Base-by-base conservation (phyloP, 305 asterid species). In the Fraxinus velutina region DNA sequence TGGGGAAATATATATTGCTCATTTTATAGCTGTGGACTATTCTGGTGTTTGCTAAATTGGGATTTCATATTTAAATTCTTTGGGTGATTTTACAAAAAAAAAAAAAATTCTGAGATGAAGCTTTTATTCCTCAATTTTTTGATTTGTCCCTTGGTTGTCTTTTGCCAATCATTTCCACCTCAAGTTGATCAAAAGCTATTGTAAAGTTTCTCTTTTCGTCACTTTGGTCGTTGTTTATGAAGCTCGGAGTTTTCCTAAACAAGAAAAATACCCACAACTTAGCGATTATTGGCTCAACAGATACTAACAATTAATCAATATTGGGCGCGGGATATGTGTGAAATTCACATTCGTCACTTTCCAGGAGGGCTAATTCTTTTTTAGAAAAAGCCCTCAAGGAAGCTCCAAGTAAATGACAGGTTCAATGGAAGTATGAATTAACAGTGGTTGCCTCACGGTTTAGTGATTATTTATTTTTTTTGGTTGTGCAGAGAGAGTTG, bases 401-500 rank as follows among this genome's bases (percentile, higher is more conserved):
- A 60, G 70, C 70, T 60, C 70, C 70, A 6, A 21, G 29, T 60
- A 3, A 30, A 60, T 5, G 70, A 60, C 30, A 13, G 27, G 5
- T 60, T 60, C 13, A 19, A 60, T 60, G 70, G 4, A 15, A 15
- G 29, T 21, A 60, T 60, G 70, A 21, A 60, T 60, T 19, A 60
- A 3, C 30, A 21, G 4, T 19, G 27, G 12, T 60, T 7, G 30
- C 30, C 30, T 60, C 13, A 7, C 21, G 1, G 70, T 78, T 72
- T 73, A 79, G 27, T 71, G 44, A 36, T 17, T 44, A 77, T 64
- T 75, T 78, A 1, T 34, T 24, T 83, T 57, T n/a, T n/a, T 80
- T 82, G 77, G 6, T 82, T 64, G 39, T 76, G 85, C 94, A 95
- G 98, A 91, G 88, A 84, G 94, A 90, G 85, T 86, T 95, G 89